Evolutionary conservation across 2,329 filamentous ascomycete genomes (phyloP), one percentile per base, ranked within the genome.

Genomic region (Fusarium sp.): DNA sequence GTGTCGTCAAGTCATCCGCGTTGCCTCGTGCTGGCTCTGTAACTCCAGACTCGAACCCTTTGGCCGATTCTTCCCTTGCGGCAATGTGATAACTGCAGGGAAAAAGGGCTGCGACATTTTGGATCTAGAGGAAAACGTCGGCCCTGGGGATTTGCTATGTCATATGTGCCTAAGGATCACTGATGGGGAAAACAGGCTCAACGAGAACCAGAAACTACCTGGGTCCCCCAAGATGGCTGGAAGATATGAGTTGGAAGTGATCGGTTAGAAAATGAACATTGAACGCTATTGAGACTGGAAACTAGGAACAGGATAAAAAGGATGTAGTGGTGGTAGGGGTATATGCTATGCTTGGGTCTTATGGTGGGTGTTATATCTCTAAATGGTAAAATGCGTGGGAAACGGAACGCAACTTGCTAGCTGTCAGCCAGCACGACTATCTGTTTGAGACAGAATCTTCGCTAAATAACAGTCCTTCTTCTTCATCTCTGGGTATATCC

Each of bases 11-110:
- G 14, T 63, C 44, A 38, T 22, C 7, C 51, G 44, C 15, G 26
- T 36, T n/a, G 35, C 69, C 5, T 11, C 33, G 6, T 72, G 69
- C 54, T 72, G 69, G 69, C 47, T 55, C 24, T 72, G 69, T 33
- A 44, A 22, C 10, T 18, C 8, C 2, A 22, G 5, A 22, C 48
- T 72, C 9, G 63, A 72, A 17, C 44, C 57, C 2, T 69, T 69
- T 42, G 69, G 69, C 10, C 58, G 39, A 39, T 35, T 72, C 20
- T 51, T 59, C 20, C 22, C 33, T 13, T 72, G 69, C 35, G 38
- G 41, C 5, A 24, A 57, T 1, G 11, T 57, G 15, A 24, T 36
- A 18, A 42, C 33, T 2, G 18, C 63, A 22, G 44, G 42, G 4
- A 41, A 51, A 11, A n/a, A n/a, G 20, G 36, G 38, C 31, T 72